Base-by-base conservation (phyloP, 1,284 basidiomycete genomes). In the Inonotus hispidus region DNA sequence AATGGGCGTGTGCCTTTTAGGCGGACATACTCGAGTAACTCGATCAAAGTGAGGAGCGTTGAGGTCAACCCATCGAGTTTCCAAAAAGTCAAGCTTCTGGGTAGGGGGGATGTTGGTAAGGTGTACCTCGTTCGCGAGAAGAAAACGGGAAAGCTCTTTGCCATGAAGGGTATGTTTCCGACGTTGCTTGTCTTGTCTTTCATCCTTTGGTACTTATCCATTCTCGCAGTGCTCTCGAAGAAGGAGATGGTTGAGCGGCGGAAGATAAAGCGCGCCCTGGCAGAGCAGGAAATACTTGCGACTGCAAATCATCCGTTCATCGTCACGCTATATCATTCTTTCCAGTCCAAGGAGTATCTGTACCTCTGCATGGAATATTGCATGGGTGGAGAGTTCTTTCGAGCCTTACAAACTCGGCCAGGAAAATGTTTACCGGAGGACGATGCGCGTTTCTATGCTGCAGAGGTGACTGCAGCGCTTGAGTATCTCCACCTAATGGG, bases 331-430 rank as follows among this genome's bases (percentile, higher is more conserved):
- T 92, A 96, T 77, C 95, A 98, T 75, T 96, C 95, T 11, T 98
- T 98, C 80, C 95, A 98, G 75, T 96, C 93, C n/a, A 91, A 94
- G 67, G 90, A 93, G 64, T 96, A 95, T 74, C 83, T 98, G 35
- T 98, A 97, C 75, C 95, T 97, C 74, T 97, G 94, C 76, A 95
- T 97, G 88, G 95, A 96, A 74, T 99, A 98, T 76, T 99, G 97
- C 77, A 96, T 97, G 91, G 96, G 96, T 46, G 96, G 96, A 63
- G 96, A 99, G 73, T 99, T 99, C 78, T 99, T 99, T 82, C 88
- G 97, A 37, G 95, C 96, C 10, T 77, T 98, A 65, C 95, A 98
- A 74, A 93, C 92, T 49, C 82, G 94, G 63, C 97, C 96, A 2
- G 95, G 93, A 50, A 98, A 96, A 72, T 98, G 97, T 74, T 82